phyloP scores from a whole-genome alignment of 768 basidiomycete species.

The Amanita polypyramis region DNA sequence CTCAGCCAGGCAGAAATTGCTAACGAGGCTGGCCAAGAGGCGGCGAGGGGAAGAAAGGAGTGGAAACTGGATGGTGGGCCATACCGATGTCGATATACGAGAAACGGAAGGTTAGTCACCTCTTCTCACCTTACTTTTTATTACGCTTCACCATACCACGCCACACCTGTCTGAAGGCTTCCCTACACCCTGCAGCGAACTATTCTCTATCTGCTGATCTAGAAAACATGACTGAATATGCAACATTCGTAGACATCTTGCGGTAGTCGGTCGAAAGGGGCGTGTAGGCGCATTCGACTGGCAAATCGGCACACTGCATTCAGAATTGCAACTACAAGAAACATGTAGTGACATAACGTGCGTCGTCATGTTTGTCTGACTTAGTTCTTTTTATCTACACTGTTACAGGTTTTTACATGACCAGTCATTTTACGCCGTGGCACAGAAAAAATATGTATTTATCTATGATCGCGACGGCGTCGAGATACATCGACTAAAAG shows the following conservation, averaged over 20 bases:
- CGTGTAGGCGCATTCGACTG: conserved; percentile 93
- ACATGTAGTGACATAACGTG: conserved; percentile 89
- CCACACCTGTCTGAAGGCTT: background rate
- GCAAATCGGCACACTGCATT: conserved; percentile 76
- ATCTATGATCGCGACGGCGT: conserved; percentile 94
- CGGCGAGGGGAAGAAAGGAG: conserved; percentile 65
- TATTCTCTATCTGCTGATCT: conserved; percentile 1
- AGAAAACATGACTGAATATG: background rate
- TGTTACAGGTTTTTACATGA: conserved; percentile 74
- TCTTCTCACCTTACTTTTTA: background rate
- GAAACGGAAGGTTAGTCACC: conserved; percentile 72
- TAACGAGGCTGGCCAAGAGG: conserved; percentile 57
- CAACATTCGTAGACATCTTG: conserved; percentile 53
- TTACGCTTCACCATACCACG: too few relatives aligned
- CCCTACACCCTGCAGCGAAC: background rate
- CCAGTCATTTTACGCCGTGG: conserved; percentile 88
- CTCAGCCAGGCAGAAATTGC: conserved; percentile 73
- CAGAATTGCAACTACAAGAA: conserved; percentile 84
- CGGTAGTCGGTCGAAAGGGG: conserved; percentile 72
- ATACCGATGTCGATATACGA: conserved; percentile 75
- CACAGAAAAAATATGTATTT: conserved; percentile 92
- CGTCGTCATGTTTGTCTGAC: conserved; percentile 16
- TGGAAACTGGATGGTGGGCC: conserved; percentile 80
- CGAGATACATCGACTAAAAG: conserved; percentile 77
- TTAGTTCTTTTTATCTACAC: background rate